Conservation (phyloP, 768 basidiomycete genomes). For the Neoboletus subvelutipes region DNA sequence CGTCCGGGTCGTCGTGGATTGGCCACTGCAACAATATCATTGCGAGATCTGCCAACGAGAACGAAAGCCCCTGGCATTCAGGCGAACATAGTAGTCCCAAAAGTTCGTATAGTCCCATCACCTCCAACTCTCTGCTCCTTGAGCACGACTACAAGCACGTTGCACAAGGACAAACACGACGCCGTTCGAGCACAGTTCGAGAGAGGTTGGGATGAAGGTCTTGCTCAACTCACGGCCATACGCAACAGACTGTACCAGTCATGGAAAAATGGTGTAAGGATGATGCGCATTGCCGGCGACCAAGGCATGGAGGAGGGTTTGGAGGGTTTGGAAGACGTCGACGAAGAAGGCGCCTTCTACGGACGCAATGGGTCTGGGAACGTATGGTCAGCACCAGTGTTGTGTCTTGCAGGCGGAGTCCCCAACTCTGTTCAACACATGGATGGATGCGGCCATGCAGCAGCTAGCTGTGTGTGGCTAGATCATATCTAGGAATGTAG, state of each 20-base stretch:
- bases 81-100: slow-evolving; percentile 26
- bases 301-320: slow-evolving; percentile 33
- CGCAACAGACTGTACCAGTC: slow-evolving; percentile 46
- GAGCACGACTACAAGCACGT: slow-evolving; percentile 38
- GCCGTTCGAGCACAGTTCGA: slow-evolving; percentile 52
- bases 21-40: slow-evolving; percentile 64
- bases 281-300: slow-evolving; percentile 41
- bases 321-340: slow-evolving; percentile 35
- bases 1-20: slow-evolving; percentile 57
- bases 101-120: slow-evolving; percentile 58
- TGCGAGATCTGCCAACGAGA: slow-evolving; percentile 38
- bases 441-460: slow-evolving; percentile 39
- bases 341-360: slow-evolving; percentile 30
- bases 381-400: slow-evolving; percentile 26
- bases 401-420: slow-evolving; percentile 41
- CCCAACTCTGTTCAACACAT: slow-evolving; percentile 29
- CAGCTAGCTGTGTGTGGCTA: slow-evolving; percentile 33
- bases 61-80: slow-evolving; percentile 13
- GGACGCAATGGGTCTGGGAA: slow-evolving; percentile 8
- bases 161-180: slow-evolving; percentile 36
- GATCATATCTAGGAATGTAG: slow-evolving; percentile 29
- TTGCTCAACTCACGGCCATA: slow-evolving; percentile 50
- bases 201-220: slow-evolving; percentile 62
- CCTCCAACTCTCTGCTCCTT: slow-evolving; percentile 49
- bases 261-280: slow-evolving; percentile 43